Percentiles rank a stretch among this genome's conserved stretches.
phyloP scores from a whole-genome alignment of 2,329 filamentous ascomycete genomes.

The Thyridium curvatum region DNA sequence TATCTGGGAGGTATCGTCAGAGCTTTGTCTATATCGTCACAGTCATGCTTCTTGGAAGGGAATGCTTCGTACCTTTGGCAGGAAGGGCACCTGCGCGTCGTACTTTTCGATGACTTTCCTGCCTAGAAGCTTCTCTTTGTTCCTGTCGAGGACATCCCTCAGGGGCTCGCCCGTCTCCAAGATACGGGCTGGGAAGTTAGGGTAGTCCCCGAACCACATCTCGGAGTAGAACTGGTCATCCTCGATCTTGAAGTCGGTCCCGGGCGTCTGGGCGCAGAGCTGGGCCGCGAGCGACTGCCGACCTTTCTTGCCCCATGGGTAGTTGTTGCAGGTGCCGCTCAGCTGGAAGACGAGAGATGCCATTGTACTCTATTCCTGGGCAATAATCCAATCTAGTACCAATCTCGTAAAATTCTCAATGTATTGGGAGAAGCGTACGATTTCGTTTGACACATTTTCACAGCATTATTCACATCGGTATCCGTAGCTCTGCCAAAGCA shows the following conservation, averaged over 20 bases:
- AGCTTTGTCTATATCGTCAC: not conserved
- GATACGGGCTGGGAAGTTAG: constrained; percentile 59
- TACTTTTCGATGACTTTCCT: constrained; percentile 54
- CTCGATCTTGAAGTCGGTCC: constrained; percentile 56
- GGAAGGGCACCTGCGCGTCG: constrained; percentile 60
- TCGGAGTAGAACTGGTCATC: constrained; percentile 55
- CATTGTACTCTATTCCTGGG: too few relatives aligned
- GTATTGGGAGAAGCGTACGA: too few relatives aligned
- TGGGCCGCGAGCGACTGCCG: constrained; percentile 58
- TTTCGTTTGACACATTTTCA: too few relatives aligned
- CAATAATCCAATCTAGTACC: too few relatives aligned
- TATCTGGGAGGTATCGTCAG: constrained; percentile 36
- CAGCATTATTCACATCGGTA: too few relatives aligned
- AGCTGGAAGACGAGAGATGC: constrained; percentile 32
- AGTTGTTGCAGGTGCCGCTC: constrained; percentile 47
- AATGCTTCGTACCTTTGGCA: constrained; percentile 52
- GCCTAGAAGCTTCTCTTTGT: constrained; percentile 59
- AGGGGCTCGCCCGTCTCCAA: constrained; percentile 57
- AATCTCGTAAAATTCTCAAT: too few relatives aligned
- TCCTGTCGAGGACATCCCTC: constrained; percentile 54
- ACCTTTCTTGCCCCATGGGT: constrained; percentile 67
- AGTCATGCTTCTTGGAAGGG: not conserved
- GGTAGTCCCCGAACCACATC: constrained; percentile 77
- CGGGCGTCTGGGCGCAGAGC: constrained; percentile 59
- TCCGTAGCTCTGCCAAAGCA: too few relatives aligned